These are phyloP conservation scores for Auriscalpium orientale DNA, from an alignment of 768 basidiomycete species.

Conservation along the genomic window DNA sequence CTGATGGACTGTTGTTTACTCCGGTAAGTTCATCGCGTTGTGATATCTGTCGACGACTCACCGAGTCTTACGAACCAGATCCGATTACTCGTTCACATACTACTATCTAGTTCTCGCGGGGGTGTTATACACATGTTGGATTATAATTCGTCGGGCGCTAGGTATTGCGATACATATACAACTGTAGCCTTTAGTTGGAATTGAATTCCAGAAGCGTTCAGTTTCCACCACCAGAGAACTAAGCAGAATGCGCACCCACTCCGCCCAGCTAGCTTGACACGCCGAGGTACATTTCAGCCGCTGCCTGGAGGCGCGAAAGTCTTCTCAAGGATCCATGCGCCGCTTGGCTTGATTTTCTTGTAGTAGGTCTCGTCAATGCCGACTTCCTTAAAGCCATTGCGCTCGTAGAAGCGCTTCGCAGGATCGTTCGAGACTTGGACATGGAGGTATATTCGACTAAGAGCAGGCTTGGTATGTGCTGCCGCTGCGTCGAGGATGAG, in stretches of 20 bases:
- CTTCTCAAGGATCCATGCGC: slow-evolving; percentile 84
- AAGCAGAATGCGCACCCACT: neutral
- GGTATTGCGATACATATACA: slow-evolving; percentile 6
- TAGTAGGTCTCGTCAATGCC: slow-evolving; percentile 71
- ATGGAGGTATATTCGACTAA: slow-evolving; percentile 72
- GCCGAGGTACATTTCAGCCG: neutral
- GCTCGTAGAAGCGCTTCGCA: slow-evolving; percentile 79
- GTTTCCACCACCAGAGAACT: neutral
- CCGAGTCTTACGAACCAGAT: neutral
- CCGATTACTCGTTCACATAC: neutral
- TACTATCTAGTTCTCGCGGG: slow-evolving; percentile 1
- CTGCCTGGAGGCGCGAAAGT: slow-evolving; percentile 20
- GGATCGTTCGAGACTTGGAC: slow-evolving; percentile 77
- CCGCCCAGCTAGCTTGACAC: neutral
- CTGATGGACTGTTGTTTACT: slow-evolving; percentile 2
- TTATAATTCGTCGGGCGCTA: slow-evolving; percentile 10
- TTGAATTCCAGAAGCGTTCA: neutral
- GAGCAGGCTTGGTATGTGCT: slow-evolving; percentile 49
- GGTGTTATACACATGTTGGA: slow-evolving; percentile 3
- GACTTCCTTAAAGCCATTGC: slow-evolving; percentile 69
- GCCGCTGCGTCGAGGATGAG: slow-evolving; percentile 59
- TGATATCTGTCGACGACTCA: neutral
- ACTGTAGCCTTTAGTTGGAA: slow-evolving; percentile 13
- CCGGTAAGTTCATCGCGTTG: too few relatives aligned
- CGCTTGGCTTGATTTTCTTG: slow-evolving; percentile 79